Evolutionary conservation across 2,329 filamentous ascomycete genomes (phyloP).

Genomic region (Cercospora sp.): DNA sequence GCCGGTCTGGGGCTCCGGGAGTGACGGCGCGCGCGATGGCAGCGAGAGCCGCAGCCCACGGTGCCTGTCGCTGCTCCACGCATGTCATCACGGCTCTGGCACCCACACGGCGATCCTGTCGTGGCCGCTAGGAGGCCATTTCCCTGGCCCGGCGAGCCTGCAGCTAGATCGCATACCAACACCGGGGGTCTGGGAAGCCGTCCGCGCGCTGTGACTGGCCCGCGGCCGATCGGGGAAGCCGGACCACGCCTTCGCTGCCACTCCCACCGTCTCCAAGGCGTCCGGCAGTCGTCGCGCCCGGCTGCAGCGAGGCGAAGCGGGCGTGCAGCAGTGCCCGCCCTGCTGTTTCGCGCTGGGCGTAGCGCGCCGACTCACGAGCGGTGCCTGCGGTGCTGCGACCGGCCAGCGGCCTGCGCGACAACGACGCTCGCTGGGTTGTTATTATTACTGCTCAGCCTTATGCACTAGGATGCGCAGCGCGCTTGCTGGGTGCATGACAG

Average conservation of each 20-base stretch:
- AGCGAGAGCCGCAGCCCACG: conserved; percentile 1
- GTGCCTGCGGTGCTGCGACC: conserved; percentile 11
- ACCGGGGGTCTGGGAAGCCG: conserved; percentile 12
- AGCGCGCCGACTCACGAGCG: conserved; percentile 3
- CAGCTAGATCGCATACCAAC: conserved; percentile 18
- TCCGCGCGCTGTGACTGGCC: conserved; percentile 19
- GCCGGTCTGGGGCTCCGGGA: conserved; percentile 22
- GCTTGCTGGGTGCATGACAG: conserved; percentile 15
- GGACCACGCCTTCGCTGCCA: conserved; percentile 12
- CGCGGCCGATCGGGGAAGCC: conserved; percentile 10
- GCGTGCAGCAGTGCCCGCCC: conserved; percentile 14
- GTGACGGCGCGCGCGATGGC: conserved; percentile 21
- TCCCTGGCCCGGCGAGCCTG: conserved; percentile 16
- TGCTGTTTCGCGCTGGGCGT: background rate
- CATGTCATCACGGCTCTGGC: conserved; percentile 17
- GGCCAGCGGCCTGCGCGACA: background rate
- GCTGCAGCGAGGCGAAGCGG: conserved; percentile 24
- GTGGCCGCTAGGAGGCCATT: conserved; percentile 8
- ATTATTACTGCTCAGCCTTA: conserved; percentile 11
- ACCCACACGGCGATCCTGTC: conserved; percentile 10
- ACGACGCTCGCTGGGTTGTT: background rate
- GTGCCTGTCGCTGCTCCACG: conserved; percentile 5
- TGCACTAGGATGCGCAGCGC: conserved; percentile 13
- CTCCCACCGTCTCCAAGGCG: conserved; percentile 1
- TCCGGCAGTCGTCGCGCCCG: conserved; percentile 19